Percentiles rank a stretch among this genome's conserved stretches.
Evolutionary conservation across 1,139 yeast genomes (phyloP).

Genomic region (Yamadazyma siamensis): DNA sequence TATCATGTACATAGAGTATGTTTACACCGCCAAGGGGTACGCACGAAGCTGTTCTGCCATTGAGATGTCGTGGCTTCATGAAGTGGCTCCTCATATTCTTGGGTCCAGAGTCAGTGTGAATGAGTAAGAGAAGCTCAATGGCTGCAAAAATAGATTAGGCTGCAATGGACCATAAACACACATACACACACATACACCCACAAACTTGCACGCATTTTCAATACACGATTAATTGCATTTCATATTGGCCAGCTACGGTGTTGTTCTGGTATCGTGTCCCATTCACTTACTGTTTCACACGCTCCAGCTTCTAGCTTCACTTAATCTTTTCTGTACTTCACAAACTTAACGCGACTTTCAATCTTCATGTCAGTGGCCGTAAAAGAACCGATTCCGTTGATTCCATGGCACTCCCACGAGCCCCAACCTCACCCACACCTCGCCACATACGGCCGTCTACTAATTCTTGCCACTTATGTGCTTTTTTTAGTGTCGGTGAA

Average conservation of each 20-base stretch:
- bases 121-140: conserved; percentile 1
- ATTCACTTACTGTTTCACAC: too few relatives aligned
- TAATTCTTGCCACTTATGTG: conserved; percentile 38
- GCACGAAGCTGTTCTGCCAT: conserved; percentile 87
- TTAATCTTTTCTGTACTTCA: too few relatives aligned
- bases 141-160: background rate
- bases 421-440: conserved; percentile 2
- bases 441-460: conserved; percentile 31
- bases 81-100: conserved; percentile 68
- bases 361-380: too few relatives aligned
- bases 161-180: background rate
- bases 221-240: too few relatives aligned
- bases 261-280: too few relatives aligned
- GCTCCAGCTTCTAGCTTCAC: too few relatives aligned
- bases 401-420: conserved; percentile 13
- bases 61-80: conserved; percentile 83
- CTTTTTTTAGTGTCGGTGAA: conserved; percentile 41
- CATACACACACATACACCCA: too few relatives aligned
- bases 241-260: too few relatives aligned
- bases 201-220: too few relatives aligned
- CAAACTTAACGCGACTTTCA: too few relatives aligned
- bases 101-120: conserved; percentile 38
- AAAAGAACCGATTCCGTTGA: conserved; percentile 14
- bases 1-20: conserved; percentile 91
- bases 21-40: conserved; percentile 88